Evolutionary conservation across 768 basidiomycete species (phyloP).

Genomic region (Suillus plorans): DNA sequence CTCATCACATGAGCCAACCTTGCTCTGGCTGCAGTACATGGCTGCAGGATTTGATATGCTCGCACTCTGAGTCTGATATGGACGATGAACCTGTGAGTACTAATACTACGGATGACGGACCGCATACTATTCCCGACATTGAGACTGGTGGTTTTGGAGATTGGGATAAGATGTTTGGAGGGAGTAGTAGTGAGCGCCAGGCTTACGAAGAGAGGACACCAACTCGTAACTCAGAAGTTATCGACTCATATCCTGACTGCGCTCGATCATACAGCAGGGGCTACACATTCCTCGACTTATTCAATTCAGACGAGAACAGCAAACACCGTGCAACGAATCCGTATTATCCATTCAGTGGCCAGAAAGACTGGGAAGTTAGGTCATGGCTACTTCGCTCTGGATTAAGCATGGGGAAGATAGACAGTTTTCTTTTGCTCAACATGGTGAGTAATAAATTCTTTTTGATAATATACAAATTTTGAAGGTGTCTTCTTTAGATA

Average conservation of each 20-base stretch:
- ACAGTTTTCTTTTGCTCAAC: constrained; percentile 26
- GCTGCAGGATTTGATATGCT: background rate
- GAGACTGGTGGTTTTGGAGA: background rate
- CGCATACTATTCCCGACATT: background rate
- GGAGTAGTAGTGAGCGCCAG: background rate
- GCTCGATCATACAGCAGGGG: background rate
- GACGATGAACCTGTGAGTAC: background rate
- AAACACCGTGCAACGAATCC: background rate
- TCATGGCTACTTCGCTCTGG: constrained; percentile 11
- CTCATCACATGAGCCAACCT: background rate
- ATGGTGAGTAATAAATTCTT: background rate
- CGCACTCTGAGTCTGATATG: background rate
- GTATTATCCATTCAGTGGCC: background rate
- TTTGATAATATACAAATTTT: background rate
- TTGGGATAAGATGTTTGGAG: background rate
- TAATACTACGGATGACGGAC: background rate
- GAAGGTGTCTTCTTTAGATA: background rate
- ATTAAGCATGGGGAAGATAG: constrained; percentile 30
- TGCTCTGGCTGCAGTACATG: background rate
- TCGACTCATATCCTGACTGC: background rate
- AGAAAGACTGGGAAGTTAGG: background rate
- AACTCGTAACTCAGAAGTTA: background rate
- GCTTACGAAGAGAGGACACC: background rate
- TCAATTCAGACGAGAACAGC: background rate
- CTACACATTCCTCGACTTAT: background rate